phyloP scores from a whole-genome alignment of 345 rosid genomes.

The Iberis pinnata region DNA sequence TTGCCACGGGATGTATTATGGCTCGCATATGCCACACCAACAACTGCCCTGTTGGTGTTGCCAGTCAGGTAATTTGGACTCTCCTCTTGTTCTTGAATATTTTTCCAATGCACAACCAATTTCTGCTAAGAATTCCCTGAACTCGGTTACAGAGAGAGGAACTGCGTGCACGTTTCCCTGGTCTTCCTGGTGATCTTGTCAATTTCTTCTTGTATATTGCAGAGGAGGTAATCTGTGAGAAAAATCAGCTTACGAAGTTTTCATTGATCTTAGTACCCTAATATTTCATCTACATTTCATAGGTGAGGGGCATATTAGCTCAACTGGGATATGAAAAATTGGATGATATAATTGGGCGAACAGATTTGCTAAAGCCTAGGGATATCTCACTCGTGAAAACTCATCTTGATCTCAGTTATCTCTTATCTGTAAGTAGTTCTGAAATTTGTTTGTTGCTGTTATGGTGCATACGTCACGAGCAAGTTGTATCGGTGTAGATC shows the following conservation, averaged over 20 bases:
- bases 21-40: slow-evolving; percentile 99
- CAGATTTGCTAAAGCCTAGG: slow-evolving; percentile 67
- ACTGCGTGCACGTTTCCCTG: slow-evolving; percentile 96
- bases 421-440: slow-evolving; percentile 51
- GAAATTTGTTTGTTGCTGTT: slow-evolving; percentile 3
- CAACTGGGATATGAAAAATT: slow-evolving; percentile 83
- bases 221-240: slow-evolving; percentile 63
- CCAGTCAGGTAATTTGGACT: slow-evolving; percentile 67
- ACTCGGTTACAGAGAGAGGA: slow-evolving; percentile 72
- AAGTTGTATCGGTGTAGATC: slow-evolving; percentile 7
- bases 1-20: slow-evolving; percentile 99
- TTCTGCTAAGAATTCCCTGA: background rate
- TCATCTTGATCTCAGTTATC: slow-evolving; percentile 80
- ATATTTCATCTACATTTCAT: slow-evolving; percentile 15
- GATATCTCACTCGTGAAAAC: slow-evolving; percentile 96
- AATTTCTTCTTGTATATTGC: slow-evolving; percentile 91
- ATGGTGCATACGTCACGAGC: background rate
- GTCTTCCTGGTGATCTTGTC: slow-evolving; percentile 98
- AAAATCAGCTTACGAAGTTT: too few species aligned
- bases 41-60: slow-evolving; percentile 99
- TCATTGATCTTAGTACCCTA: background rate
- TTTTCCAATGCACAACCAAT: slow-evolving; percentile 1
- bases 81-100: slow-evolving; percentile 15
- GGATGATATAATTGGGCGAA: slow-evolving; percentile 85
- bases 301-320: slow-evolving; percentile 95